Evolutionary conservation across 441 rosid species (phyloP), one percentile per base, ranked within the genome.

Genomic region (Croton setiger): DNA sequence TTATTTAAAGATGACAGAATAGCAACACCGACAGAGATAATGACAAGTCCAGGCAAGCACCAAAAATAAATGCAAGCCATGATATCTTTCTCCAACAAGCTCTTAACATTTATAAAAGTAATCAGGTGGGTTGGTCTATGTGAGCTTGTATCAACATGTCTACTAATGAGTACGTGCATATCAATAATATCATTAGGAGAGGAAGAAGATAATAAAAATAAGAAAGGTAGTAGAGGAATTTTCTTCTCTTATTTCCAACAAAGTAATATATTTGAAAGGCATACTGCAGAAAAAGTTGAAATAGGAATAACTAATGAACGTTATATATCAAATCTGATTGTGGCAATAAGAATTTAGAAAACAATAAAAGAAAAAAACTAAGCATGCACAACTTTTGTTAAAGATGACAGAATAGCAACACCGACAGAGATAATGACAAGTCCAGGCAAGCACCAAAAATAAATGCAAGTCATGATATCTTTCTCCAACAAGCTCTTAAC

Each of bases 41-140:
- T 51, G 20, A n/a, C 7, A 52, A 18, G 31, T 47, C 17, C 11
- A 59, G 11, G 36, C 49, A 35, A 60, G 57, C 48, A 59, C 14
- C 21, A 54, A 11, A 45, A 18, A 7, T 39, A 63, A 71, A 45
- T 36, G 47, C 39, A 43, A 45, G 7, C 7, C 27, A 51, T 9
- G 45, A 45, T 54, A 61, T 33, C 57, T 44, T 31, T 31, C 62
- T 27, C 73, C 31, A 12, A 27, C 9, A 49, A 39, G 48, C 13
- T 53, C 55, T 61, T 33, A 12, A 64, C 44, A 36, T 18, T 58
- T 54, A 41, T 45, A 58, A 5, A 55, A 58, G 60, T 6, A 58
- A 17, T 12, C 37, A 63, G 0, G 35, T 13, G 39, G 55, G 55
- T 49, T 49, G 2, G 0, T 0, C 14, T 18, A 49, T 13, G 3